Evolutionary conservation across 2,329 filamentous ascomycete species (phyloP).

Genomic region (Pyrenophora graminea): DNA sequence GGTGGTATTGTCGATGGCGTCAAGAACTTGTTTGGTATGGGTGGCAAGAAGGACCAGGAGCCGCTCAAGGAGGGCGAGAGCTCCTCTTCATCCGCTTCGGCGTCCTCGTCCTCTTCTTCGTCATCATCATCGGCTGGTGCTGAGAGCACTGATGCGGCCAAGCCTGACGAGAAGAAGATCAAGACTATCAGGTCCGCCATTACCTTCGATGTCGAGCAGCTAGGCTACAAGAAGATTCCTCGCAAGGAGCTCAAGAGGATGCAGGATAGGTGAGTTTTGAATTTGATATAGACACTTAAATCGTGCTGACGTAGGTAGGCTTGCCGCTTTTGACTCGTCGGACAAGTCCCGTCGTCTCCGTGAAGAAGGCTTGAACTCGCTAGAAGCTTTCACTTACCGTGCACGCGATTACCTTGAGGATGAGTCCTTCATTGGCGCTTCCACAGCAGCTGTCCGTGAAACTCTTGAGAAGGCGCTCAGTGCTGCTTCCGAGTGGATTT

Average conservation of each 20-base stretch:
- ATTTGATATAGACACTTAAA: background rate
- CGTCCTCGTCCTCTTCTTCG: slow-evolving; percentile 53
- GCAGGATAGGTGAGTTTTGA: slow-evolving; percentile 58
- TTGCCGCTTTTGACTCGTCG: slow-evolving; percentile 83
- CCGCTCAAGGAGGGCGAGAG: slow-evolving; percentile 61
- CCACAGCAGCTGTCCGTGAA: slow-evolving; percentile 69
- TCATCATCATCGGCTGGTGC: slow-evolving; percentile 50
- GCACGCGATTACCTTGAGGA: slow-evolving; percentile 81
- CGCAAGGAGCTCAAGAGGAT: slow-evolving; percentile 63
- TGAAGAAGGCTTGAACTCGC: slow-evolving; percentile 86
- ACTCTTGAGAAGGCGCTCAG: slow-evolving; percentile 70
- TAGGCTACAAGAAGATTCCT: slow-evolving; percentile 60
- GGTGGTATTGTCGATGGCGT: slow-evolving; percentile 88
- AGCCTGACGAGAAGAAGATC: slow-evolving; percentile 53
- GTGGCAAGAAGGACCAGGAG: slow-evolving; percentile 83
- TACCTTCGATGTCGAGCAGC: slow-evolving; percentile 49
- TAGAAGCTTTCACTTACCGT: slow-evolving; percentile 93
- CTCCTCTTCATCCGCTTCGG: slow-evolving; percentile 49
- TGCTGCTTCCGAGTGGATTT: slow-evolving; percentile 84
- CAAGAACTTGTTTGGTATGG: slow-evolving; percentile 95
- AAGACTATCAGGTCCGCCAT: slow-evolving; percentile 59
- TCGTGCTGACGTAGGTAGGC: slow-evolving; percentile 51
- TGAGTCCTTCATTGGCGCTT: slow-evolving; percentile 71
- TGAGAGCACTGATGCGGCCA: slow-evolving; percentile 56
- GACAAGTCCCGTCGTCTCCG: slow-evolving; percentile 76